Percentiles rank a stretch among this genome's conserved stretches.
phyloP scores from a whole-genome alignment of 495 filamentous ascomycete species.

The Lasiosphaeriaceae sp. region DNA sequence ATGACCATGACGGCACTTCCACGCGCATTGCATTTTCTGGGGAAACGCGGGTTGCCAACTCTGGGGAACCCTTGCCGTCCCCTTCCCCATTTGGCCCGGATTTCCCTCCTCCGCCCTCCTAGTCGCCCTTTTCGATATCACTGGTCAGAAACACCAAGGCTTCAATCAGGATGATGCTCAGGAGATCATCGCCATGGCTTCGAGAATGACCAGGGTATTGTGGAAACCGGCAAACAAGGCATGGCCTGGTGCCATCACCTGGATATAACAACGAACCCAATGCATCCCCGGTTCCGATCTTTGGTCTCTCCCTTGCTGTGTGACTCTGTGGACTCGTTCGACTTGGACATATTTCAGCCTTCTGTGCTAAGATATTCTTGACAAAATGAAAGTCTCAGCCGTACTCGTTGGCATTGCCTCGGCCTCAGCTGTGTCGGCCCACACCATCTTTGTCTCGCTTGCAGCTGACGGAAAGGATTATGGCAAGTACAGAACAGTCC shows the following conservation, averaged over 20 bases:
- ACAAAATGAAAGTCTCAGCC: conserved; percentile 12
- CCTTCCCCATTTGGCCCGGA: conserved; percentile 11
- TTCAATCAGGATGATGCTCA: conserved; percentile 15
- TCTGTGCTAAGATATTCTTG: background rate
- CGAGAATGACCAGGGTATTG: background rate
- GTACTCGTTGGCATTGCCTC: conserved; percentile 1
- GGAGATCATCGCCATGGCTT: conserved; percentile 5
- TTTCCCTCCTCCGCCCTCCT: conserved; percentile 12
- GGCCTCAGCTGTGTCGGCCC: conserved; percentile 32
- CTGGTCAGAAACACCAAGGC: conserved; percentile 23
- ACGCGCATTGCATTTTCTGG: background rate
- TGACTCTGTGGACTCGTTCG: background rate
- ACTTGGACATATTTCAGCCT: background rate
- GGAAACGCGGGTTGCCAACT: background rate
- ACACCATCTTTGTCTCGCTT: conserved; percentile 52
- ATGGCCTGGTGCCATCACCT: background rate
- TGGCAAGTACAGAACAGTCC: background rate
- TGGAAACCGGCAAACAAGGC: background rate
- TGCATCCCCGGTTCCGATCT: background rate
- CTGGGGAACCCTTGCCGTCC: conserved; percentile 4
- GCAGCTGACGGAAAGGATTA: conserved; percentile 31
- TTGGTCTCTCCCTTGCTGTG: background rate
- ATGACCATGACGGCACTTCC: background rate
- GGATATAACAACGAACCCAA: conserved; percentile 2
- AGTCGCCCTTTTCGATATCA: conserved; percentile 13